These are phyloP conservation scores for Coffea humblotiana DNA, from an alignment of 305 asterid species.

Conservation along the genomic window DNA sequence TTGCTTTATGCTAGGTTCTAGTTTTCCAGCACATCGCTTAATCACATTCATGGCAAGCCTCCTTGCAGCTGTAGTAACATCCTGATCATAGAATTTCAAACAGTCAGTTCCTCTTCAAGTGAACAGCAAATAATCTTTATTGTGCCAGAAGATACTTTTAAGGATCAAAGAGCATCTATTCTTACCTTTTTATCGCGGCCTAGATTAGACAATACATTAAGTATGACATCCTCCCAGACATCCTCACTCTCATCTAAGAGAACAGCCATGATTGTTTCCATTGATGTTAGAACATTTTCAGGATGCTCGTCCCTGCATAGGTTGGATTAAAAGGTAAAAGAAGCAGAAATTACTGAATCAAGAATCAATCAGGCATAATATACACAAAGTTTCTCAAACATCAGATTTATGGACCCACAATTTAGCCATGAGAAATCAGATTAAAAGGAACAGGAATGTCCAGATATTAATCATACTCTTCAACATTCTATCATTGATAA, in stretches of 20 bases:
- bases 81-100: constrained; percentile 48
- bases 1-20: constrained; percentile 86
- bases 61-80: constrained; percentile 66
- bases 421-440: not conserved
- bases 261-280: constrained; percentile 91
- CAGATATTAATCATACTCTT: not conserved
- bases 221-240: constrained; percentile 71
- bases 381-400: not conserved
- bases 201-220: constrained; percentile 64
- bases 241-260: constrained; percentile 96
- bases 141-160: not conserved
- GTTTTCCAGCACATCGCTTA: constrained; percentile 73
- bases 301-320: constrained; percentile 83
- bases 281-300: constrained; percentile 80
- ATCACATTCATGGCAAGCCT: constrained; percentile 85
- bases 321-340: constrained; percentile 7
- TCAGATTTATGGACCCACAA: not conserved
- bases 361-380: not conserved
- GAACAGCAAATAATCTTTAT: constrained; percentile 9
- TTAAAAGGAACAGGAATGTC: not conserved
- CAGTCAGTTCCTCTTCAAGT: constrained; percentile 16
- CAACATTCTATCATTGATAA: not conserved
- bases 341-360: not conserved
- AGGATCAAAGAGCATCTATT: not conserved
- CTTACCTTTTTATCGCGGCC: constrained; percentile 76